A percentile compares a stretch with the other conserved stretches of the same genome.
phyloP scores from a whole-genome alignment of 176 grass and related monocot species.

The Juncus inflexus region DNA sequence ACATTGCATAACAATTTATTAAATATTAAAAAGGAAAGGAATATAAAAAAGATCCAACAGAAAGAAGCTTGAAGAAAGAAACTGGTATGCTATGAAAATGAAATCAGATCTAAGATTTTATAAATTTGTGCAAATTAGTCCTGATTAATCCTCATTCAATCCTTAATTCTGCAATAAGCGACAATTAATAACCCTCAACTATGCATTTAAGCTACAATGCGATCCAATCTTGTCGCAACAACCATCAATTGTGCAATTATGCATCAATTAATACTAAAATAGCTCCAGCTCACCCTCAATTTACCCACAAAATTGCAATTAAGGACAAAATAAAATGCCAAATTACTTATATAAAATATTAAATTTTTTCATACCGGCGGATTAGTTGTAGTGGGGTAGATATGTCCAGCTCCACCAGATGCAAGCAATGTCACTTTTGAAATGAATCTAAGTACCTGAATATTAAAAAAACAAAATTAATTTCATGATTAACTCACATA shows the following conservation, averaged over 20 bases:
- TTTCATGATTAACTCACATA: not conserved
- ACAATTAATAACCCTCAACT: too few species aligned
- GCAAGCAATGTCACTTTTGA: constrained; percentile 91
- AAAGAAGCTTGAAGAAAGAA: too few species aligned
- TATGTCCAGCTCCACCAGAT: constrained; percentile 90
- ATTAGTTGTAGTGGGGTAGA: constrained; percentile 96
- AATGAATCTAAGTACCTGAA: constrained; percentile 80
- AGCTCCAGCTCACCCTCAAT: too few species aligned
- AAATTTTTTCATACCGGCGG: constrained; percentile 50
- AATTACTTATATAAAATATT: constrained; percentile 13
- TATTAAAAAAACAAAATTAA: constrained; percentile 11
- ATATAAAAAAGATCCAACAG: too few species aligned
- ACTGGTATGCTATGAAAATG: too few species aligned
- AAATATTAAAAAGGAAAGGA: not conserved
- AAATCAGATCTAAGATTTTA: too few species aligned
- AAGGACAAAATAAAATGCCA: constrained; percentile 1
- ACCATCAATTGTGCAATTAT: too few species aligned
- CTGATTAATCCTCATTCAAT: too few species aligned
- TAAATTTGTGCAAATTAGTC: too few species aligned
- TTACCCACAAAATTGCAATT: not conserved
- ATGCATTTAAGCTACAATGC: not conserved
- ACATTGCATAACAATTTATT: constrained; percentile 8
- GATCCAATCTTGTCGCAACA: not conserved
- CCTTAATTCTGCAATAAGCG: too few species aligned
- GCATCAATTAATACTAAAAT: too few species aligned